A percentile compares a stretch with the other conserved stretches of the same genome.
These are phyloP conservation scores for Caryopteris hybrid DNA, from an alignment of 305 asterid genomes.

Conservation along the genomic window DNA sequence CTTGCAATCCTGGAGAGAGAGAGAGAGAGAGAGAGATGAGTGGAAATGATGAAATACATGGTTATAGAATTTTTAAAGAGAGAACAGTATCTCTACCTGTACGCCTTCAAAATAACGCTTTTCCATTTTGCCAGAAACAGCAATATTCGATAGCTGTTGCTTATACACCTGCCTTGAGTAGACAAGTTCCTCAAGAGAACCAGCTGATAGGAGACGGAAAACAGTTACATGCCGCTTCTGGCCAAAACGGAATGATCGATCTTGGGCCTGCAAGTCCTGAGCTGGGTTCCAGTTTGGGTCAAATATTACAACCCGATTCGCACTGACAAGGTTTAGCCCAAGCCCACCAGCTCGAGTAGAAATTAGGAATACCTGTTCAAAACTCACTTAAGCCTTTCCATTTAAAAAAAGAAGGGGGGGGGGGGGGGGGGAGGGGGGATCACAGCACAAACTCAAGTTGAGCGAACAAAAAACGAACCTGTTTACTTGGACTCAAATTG, in stretches of 20 bases:
- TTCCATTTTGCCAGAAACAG: conserved; percentile 89
- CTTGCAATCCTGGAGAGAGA: conserved; percentile 66
- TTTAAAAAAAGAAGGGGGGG: no score
- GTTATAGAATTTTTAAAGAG: neutral
- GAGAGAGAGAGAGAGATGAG: conserved; percentile 16
- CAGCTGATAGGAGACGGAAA: conserved; percentile 94
- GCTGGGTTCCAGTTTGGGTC: conserved; percentile 99
- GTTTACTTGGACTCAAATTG: conserved; percentile 95
- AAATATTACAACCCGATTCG: conserved; percentile 91
- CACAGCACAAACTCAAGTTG: neutral
- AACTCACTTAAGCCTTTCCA: neutral
- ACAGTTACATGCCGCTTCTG: conserved; percentile 90
- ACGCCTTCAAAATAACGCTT: conserved; percentile 96
- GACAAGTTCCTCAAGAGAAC: conserved; percentile 95
- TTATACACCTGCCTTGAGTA: conserved; percentile 89
- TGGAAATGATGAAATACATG: neutral
- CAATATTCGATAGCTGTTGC: conserved; percentile 91
- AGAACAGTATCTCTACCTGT: conserved; percentile 48
- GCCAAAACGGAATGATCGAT: conserved; percentile 88
- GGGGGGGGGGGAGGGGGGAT: neutral
- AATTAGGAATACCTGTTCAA: conserved; percentile 74
- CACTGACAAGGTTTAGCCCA: conserved; percentile 92
- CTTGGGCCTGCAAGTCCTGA: conserved; percentile 98
- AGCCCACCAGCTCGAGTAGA: conserved; percentile 99
- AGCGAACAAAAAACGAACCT: conserved; percentile 39